These are phyloP conservation scores for Pseudogymnoascus sp. DNA, from an alignment of 2,329 filamentous ascomycete species.

Conservation along the genomic window DNA sequence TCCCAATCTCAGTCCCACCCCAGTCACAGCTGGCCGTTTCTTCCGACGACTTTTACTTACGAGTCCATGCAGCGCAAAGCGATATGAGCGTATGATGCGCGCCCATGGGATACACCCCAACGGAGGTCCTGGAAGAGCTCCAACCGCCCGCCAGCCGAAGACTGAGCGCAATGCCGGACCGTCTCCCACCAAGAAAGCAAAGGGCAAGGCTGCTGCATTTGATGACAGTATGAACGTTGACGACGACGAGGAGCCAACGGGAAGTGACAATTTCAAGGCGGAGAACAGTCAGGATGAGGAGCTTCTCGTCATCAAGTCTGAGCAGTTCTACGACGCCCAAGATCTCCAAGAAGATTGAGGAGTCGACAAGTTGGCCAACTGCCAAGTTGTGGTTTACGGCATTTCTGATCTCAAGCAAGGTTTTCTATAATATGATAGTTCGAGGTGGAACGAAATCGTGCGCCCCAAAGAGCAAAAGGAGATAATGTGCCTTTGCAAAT, in stretches of 20 bases:
- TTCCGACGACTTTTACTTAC: constrained; percentile 6
- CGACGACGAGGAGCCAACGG: constrained; percentile 10
- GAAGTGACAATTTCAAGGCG: neutral
- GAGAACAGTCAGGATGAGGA: neutral
- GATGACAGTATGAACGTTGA: constrained; percentile 17
- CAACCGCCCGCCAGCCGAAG: constrained; percentile 17
- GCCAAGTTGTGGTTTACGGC: neutral
- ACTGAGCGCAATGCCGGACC: constrained; percentile 12
- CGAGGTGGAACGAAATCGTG: neutral
- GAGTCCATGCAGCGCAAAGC: constrained; percentile 47
- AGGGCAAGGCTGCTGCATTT: constrained; percentile 21
- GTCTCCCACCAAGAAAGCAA: constrained; percentile 20
- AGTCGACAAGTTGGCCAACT: neutral
- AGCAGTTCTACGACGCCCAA: neutral
- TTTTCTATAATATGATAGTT: neutral
- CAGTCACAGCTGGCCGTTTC: neutral
- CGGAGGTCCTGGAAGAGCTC: constrained; percentile 21
- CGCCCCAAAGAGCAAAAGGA: neutral
- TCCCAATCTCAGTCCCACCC: neutral
- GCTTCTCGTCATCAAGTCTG: neutral
- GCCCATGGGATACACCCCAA: constrained; percentile 40
- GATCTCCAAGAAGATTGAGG: neutral
- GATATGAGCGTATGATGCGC: constrained; percentile 60
- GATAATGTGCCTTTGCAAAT: neutral
- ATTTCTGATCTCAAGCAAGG: neutral